Conservation (phyloP, 2,329 filamentous ascomycete genomes). For the Pleoardoris graminearum region DNA sequence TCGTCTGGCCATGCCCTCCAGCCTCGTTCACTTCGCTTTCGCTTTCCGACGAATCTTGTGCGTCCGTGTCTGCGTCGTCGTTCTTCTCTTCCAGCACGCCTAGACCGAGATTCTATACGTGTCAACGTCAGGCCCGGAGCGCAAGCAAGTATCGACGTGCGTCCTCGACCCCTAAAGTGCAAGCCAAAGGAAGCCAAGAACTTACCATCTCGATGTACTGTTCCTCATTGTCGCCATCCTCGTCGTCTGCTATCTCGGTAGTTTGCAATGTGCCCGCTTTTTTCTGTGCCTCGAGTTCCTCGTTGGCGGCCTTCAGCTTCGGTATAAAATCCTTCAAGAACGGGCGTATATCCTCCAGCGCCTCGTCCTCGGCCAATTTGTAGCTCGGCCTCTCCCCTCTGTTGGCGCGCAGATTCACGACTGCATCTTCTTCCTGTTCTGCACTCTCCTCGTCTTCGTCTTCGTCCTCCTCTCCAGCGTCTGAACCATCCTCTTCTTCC, state of each 20-base stretch:
- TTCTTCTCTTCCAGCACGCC: conserved; percentile 51
- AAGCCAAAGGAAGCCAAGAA: neutral
- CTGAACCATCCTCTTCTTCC: conserved; percentile 20
- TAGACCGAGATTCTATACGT: conserved; percentile 47
- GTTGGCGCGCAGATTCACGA: conserved; percentile 36
- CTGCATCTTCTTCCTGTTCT: conserved; percentile 14
- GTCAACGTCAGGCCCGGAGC: conserved; percentile 12
- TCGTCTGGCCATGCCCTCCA: conserved; percentile 20
- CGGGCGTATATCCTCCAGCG: conserved; percentile 34
- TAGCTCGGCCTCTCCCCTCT: conserved; percentile 38
- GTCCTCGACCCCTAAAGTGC: neutral
- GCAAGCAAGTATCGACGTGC: neutral
- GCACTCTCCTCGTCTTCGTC: conserved; percentile 11
- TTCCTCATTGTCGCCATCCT: conserved; percentile 28
- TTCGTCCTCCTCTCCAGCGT: conserved; percentile 7
- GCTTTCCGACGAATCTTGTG: conserved; percentile 17
- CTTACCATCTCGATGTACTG: conserved; percentile 49
- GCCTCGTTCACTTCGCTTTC: conserved; percentile 26
- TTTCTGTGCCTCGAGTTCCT: conserved; percentile 47
- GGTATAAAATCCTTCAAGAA: conserved; percentile 50
- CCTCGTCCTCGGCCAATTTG: conserved; percentile 29
- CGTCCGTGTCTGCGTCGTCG: conserved; percentile 20
- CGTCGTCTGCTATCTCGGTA: conserved; percentile 42
- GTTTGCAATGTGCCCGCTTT: conserved; percentile 44
- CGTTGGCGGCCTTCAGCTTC: conserved; percentile 49